Base-by-base conservation (phyloP, 495 filamentous ascomycete genomes). In the Penicillium taxi region DNA sequence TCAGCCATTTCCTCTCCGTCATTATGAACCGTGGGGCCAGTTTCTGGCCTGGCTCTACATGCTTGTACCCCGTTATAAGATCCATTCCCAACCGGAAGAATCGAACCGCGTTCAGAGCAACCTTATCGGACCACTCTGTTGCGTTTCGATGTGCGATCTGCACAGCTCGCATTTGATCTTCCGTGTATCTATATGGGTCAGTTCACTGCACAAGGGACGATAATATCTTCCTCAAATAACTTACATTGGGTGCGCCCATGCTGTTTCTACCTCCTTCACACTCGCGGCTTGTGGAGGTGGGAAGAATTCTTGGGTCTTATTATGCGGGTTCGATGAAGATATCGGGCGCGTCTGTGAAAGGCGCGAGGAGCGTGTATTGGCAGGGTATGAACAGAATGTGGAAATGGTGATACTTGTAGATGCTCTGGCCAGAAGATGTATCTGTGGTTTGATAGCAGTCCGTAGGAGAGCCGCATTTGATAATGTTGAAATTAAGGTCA, bases 1-100 rank as follows among this genome's bases (percentile, higher is more conserved):
- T 72, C 25, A 96, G 61, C 82, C 82, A 90, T 48, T 87, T 84
- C 14, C 74, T 56, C 52, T 84, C 80, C 0, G 62, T 81, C 84
- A 90, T 88, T 20, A 64, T 53, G 49, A 77, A 78, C 33, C 50
- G 58, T 39, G 50, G 50, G 0, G 55, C 38, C 2, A 52, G 19
- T 45, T 72, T 60, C 50, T 71, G 57, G 9, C 69, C 64, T 21
- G 66, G 59, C 2, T 63, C 48, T 26, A 80, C 71, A 52, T 87
- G 84, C 30, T 67, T 73, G 56, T 90, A 90, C 23, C 81, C 80
- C 0, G 83, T 86, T 11, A 67, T 75, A 12, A 75, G 49, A 48
- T 90, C 84, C 48, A 81, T 76, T 3, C 73, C 70, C 65, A 67
- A 81, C 25, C 84, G 73, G 34, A 86, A 63, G 14, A 82, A 18